phyloP scores from a whole-genome alignment of 495 filamentous ascomycete genomes.

The Penicillium daleae region DNA sequence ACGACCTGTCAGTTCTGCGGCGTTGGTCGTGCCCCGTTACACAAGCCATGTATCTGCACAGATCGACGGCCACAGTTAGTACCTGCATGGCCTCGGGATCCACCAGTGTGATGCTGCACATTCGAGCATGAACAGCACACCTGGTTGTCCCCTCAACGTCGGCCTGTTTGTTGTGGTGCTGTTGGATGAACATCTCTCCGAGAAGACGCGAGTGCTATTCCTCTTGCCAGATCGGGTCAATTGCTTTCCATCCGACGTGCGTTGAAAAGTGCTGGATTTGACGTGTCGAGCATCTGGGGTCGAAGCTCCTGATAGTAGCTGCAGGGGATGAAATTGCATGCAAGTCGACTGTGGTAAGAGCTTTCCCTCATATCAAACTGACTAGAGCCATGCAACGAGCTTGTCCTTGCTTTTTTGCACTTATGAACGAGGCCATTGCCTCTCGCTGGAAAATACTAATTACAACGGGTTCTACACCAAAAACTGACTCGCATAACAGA shows the following conservation, averaged over 20 bases:
- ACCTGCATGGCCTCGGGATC: conserved; percentile 19
- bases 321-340: conserved; percentile 11
- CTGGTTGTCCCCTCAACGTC: conserved; percentile 29
- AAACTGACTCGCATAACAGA: conserved; percentile 19
- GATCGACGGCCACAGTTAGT: conserved; percentile 22
- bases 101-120: conserved; percentile 25
- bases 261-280: not conserved
- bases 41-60: conserved; percentile 25
- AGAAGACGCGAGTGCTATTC: not conserved
- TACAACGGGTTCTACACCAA: not conserved
- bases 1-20: conserved; percentile 30
- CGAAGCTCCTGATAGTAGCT: not conserved
- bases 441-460: no score
- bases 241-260: not conserved
- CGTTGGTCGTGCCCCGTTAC: conserved; percentile 23
- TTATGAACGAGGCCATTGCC: no score
- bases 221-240: no score
- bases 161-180: conserved; percentile 15
- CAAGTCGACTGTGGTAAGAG: not conserved
- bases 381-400: conserved; percentile 14
- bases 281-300: not conserved
- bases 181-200: not conserved
- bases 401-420: conserved; percentile 7
- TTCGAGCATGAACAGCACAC: conserved; percentile 12
- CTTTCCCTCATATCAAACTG: not conserved